Conservation (phyloP, 1,284 basidiomycete species). For the Sanguinoderma infundibulare region DNA sequence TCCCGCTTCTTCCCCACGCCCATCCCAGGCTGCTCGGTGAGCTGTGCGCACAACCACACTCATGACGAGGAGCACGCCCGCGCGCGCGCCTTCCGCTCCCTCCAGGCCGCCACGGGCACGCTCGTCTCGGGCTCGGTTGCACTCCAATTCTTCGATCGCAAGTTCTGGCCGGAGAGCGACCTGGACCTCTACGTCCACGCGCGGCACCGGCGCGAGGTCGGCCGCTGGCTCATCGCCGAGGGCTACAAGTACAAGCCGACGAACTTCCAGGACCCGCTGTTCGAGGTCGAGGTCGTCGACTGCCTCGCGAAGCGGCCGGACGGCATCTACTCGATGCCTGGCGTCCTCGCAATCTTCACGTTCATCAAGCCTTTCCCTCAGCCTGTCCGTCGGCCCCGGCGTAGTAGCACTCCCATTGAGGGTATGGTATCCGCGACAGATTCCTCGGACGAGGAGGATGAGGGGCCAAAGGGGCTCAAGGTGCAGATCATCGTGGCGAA, state of each 20-base stretch:
- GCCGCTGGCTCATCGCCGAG: conserved; percentile 23
- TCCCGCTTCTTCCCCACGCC: conserved; percentile 34
- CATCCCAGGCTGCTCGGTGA: conserved; percentile 3
- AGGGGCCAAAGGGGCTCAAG: conserved; percentile 8
- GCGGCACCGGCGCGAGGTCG: conserved; percentile 23
- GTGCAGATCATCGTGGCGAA: conserved; percentile 26
- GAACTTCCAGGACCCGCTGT: conserved; percentile 22
- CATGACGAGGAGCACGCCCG: conserved; percentile 10
- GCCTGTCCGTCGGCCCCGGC: neutral
- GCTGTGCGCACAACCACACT: conserved; percentile 4
- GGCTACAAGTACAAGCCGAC: conserved; percentile 29
- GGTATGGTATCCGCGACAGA: neutral
- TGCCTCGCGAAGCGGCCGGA: conserved; percentile 9
- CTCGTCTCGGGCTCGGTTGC: conserved; percentile 55
- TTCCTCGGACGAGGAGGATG: neutral
- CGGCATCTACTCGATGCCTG: conserved; percentile 20
- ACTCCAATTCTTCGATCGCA: conserved; percentile 52
- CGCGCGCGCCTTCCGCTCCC: conserved; percentile 42
- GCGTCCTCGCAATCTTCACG: conserved; percentile 20
- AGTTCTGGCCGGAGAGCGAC: conserved; percentile 48
- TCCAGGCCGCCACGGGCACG: conserved; percentile 47
- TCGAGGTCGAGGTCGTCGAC: conserved; percentile 20
- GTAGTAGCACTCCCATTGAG: neutral
- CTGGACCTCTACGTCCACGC: conserved; percentile 50
- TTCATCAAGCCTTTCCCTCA: conserved; percentile 16